Base-by-base conservation (phyloP, 352 stramenopile genomes). In the Phytophthora pini region DNA sequence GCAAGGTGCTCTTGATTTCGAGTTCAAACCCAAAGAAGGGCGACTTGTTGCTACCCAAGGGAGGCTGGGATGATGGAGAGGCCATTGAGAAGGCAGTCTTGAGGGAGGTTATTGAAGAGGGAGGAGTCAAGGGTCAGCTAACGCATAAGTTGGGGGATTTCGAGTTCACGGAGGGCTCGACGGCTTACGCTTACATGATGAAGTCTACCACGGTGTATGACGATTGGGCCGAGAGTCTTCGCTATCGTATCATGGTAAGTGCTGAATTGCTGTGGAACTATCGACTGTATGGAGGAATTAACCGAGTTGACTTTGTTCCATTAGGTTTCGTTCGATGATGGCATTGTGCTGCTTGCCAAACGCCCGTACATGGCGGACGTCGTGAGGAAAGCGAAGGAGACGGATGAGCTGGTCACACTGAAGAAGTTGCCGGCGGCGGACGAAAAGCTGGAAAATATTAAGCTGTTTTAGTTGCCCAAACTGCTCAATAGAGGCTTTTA, bases 201-300 rank as follows among this genome's bases (percentile, higher is more conserved):
- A 67, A 71, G 9, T 12, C 15, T 8, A 5, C 12, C 7, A 51
- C 38, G 7, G 17, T 60, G 0, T 69, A 58, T 34, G 56, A 66
- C 12, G 29, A 67, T 7, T 71, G 63, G 63, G 0, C 63, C 1
- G 63, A 71, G 44, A 71, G 56, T 24, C 32, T 48, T 31, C 56
- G 63, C 5, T 61, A 71, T 34, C 63, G 63, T 4, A 17, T 71
- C 26, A 67, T 22, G 36, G 63, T 71, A 62, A n/a, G 61, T 59
- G 1, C 9, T 13, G 1, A 36, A 36, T 4, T 36, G 31, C 31
- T 36, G 9, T 4, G 31, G 31, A 36, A 13, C 8, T 36, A 13
- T 36, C 31, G 9, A 36, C 8, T 12, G 9, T 36, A 12, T 36
- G 8, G 31, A 36, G 31, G 9, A 4, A 13, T 36, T 36, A 36